Conservation (phyloP, 768 basidiomycete genomes). For the Vishniacozyma victoriae region DNA sequence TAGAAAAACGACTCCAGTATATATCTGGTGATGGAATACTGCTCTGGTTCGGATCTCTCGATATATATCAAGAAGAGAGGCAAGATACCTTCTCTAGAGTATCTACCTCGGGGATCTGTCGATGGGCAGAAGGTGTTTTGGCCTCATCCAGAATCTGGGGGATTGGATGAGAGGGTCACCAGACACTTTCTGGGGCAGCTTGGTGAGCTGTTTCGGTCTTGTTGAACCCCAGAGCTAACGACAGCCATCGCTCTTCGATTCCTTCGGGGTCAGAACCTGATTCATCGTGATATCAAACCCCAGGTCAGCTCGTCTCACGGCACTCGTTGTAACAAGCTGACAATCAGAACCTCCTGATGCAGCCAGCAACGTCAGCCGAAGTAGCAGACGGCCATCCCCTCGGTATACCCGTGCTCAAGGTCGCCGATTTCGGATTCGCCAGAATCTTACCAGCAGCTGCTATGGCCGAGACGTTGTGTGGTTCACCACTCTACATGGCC, state of each 20-base stretch:
- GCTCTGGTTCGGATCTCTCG: constrained; percentile 90
- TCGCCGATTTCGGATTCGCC: constrained; percentile 98
- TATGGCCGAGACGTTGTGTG: constrained; percentile 96
- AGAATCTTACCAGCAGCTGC: constrained; percentile 82
- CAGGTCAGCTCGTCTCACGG: constrained; percentile 50
- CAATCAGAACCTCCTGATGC: constrained; percentile 76
- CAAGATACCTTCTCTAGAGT: constrained; percentile 80
- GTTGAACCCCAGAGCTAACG: constrained; percentile 1
- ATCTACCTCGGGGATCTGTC: constrained; percentile 53
- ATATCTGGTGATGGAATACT: constrained; percentile 97
- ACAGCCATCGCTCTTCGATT: constrained; percentile 89
- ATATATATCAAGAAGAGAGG: constrained; percentile 98
- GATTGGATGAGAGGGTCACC: constrained; percentile 81
- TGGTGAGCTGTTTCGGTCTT: constrained; percentile 52
- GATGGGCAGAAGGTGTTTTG: constrained; percentile 67
- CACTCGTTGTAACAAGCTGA: constrained; percentile 4
- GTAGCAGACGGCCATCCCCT: constrained; percentile 79
- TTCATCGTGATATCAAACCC: constrained; percentile 97
- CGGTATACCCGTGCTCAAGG: constrained; percentile 89
- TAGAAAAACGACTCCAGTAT: constrained; percentile 53
- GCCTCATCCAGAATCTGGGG: constrained; percentile 84
- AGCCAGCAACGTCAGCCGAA: constrained; percentile 72
- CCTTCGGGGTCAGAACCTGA: constrained; percentile 75
- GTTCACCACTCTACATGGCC: constrained; percentile 97
- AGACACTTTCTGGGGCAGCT: constrained; percentile 88